Evolutionary conservation across 306 rosid species (phyloP).

Genomic region (Inga oerstediana): DNA sequence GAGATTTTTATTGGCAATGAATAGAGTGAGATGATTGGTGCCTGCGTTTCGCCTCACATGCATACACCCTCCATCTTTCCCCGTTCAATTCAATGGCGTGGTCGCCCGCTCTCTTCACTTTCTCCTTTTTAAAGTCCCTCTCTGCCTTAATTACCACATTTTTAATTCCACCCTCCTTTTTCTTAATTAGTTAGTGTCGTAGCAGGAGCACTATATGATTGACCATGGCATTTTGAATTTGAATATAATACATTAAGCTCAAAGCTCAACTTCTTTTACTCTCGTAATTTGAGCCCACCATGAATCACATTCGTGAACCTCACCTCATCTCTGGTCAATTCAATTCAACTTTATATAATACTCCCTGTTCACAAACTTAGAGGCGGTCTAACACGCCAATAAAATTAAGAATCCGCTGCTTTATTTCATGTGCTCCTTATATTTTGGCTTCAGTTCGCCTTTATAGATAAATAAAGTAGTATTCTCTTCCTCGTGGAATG

Average conservation of each 20-base stretch:
- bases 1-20: conserved; percentile 32
- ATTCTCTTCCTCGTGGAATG: background rate
- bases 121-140: background rate
- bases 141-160: background rate
- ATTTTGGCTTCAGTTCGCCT: background rate
- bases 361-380: background rate
- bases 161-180: background rate
- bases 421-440: background rate
- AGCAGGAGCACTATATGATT: background rate
- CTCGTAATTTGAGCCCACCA: background rate
- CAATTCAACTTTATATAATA: background rate
- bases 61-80: conserved; percentile 49
- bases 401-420: background rate
- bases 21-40: conserved; percentile 37
- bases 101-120: conserved; percentile 41
- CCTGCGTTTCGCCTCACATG: conserved; percentile 51
- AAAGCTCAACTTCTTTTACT: background rate
- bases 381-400: background rate
- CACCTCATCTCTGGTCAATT: background rate
- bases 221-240: background rate
- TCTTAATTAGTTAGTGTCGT: background rate
- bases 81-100: conserved; percentile 38
- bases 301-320: background rate
- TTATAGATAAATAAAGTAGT: background rate
- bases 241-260: conserved; percentile 30